phyloP scores from a whole-genome alignment of 768 basidiomycete species.

The Mrakia frigida region DNA sequence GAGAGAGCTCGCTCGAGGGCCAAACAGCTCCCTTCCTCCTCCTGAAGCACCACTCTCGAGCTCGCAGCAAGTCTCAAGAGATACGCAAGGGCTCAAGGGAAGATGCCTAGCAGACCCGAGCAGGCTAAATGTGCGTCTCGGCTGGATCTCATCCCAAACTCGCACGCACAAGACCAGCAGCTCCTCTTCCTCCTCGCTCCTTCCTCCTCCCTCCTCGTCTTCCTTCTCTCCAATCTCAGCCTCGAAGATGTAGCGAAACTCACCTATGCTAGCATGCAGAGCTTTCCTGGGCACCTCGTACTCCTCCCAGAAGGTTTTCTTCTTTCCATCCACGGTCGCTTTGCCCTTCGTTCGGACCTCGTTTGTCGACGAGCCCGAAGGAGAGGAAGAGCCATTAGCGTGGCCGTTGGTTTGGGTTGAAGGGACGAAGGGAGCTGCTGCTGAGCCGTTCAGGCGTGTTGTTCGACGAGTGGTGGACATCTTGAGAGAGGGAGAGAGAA shows the following conservation, averaged over 20 bases:
- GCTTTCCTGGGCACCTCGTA: conserved; percentile 78
- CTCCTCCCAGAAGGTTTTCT: conserved; percentile 25
- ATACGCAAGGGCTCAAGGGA: background rate
- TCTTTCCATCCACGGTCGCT: background rate
- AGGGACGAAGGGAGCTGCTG: background rate
- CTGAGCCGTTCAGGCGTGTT: background rate
- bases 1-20: background rate
- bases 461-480: conserved; percentile 19
- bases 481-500: background rate
- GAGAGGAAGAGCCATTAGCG: background rate
- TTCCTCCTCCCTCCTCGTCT: background rate
- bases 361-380: background rate
- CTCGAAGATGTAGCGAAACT: conserved; percentile 39
- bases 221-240: background rate
- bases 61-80: background rate
- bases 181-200: background rate
- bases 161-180: background rate
- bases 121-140: background rate
- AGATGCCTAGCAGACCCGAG: background rate
- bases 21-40: background rate
- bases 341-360: background rate
- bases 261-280: conserved; percentile 83
- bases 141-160: background rate
- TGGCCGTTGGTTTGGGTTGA: conserved; percentile 11
- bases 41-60: background rate